Percentiles rank a stretch among this genome's conserved stretches.
phyloP scores from a whole-genome alignment of 768 basidiomycete genomes.

The Dioszegia hungarica region DNA sequence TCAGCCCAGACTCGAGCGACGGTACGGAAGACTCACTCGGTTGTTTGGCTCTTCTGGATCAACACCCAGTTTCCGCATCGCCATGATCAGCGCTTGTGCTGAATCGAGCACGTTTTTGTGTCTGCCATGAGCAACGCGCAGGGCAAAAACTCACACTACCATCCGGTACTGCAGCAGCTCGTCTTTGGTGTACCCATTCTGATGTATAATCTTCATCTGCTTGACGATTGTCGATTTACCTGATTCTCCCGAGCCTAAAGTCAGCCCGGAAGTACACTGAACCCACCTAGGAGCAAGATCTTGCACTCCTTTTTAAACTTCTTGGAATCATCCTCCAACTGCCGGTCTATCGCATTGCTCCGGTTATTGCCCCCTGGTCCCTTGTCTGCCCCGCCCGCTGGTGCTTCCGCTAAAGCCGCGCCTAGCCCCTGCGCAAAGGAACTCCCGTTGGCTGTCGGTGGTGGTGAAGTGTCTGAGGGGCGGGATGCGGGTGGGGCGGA shows the following conservation, averaged over 20 bases:
- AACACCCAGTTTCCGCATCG: slow-evolving; percentile 78
- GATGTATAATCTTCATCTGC: slow-evolving; percentile 98
- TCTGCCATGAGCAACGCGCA: slow-evolving; percentile 9
- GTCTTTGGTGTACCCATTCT: slow-evolving; percentile 74
- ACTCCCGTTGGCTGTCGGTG: slow-evolving; percentile 1
- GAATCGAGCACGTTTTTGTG: slow-evolving; percentile 70
- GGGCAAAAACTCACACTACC: slow-evolving; percentile 61
- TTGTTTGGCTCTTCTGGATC: slow-evolving; percentile 68
- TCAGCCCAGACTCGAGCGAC: neutral
- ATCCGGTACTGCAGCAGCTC: slow-evolving; percentile 73
- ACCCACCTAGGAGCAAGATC: slow-evolving; percentile 82
- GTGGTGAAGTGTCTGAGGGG: slow-evolving; percentile 5
- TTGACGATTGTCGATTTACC: slow-evolving; percentile 96
- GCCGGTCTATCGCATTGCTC: slow-evolving; percentile 62
- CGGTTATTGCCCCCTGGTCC: slow-evolving; percentile 30
- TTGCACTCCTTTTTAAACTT: slow-evolving; percentile 84
- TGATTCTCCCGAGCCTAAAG: slow-evolving; percentile 81
- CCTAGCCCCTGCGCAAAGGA: slow-evolving; percentile 21
- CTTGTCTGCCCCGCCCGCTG: slow-evolving; percentile 9
- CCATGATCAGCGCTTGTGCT: slow-evolving; percentile 75
- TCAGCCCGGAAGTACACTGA: neutral
- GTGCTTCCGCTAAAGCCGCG: slow-evolving; percentile 29
- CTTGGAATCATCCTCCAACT: slow-evolving; percentile 78
- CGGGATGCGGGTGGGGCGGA: neutral
- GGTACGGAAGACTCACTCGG: slow-evolving; percentile 47